Conservation (phyloP, 352 stramenopile genomes). For the Globisporangium nagaii region DNA sequence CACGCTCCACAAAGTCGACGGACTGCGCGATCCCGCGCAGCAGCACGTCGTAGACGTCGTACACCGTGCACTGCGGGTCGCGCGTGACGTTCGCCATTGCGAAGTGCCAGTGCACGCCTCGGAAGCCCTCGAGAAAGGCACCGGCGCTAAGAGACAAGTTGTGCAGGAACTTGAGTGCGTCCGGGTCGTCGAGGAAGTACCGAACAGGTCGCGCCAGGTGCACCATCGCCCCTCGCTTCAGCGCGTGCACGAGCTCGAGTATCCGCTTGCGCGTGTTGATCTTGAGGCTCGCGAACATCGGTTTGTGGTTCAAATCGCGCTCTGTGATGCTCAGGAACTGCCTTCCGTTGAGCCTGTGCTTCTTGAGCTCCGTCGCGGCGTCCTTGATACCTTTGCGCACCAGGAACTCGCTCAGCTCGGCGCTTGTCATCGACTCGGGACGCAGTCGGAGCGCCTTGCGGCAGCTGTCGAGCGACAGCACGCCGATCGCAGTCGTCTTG, state of each 20-base stretch:
- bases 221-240: conserved; percentile 33
- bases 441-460: conserved; percentile 38
- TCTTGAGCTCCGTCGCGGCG: conserved; percentile 35
- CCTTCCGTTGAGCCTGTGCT: conserved; percentile 30
- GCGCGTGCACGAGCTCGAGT: conserved; percentile 39
- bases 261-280: conserved; percentile 47
- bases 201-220: conserved; percentile 26
- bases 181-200: conserved; percentile 48
- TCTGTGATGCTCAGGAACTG: conserved; percentile 42
- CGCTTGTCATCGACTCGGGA: conserved; percentile 52
- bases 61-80: conserved; percentile 26
- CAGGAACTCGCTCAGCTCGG: conserved; percentile 43
- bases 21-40: conserved; percentile 39
- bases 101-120: conserved; percentile 47
- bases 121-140: conserved; percentile 40
- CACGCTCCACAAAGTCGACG: conserved; percentile 31
- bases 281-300: conserved; percentile 43
- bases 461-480: conserved; percentile 55
- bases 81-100: conserved; percentile 36
- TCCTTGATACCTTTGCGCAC: conserved; percentile 44
- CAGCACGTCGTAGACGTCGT: conserved; percentile 53
- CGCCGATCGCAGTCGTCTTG: conserved; percentile 23
- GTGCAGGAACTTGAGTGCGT: conserved; percentile 47
- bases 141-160: conserved; percentile 31
- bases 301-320: conserved; percentile 47